Conservation (phyloP, 2,329 filamentous ascomycete species). For the Penicillium aurantiogriseum region DNA sequence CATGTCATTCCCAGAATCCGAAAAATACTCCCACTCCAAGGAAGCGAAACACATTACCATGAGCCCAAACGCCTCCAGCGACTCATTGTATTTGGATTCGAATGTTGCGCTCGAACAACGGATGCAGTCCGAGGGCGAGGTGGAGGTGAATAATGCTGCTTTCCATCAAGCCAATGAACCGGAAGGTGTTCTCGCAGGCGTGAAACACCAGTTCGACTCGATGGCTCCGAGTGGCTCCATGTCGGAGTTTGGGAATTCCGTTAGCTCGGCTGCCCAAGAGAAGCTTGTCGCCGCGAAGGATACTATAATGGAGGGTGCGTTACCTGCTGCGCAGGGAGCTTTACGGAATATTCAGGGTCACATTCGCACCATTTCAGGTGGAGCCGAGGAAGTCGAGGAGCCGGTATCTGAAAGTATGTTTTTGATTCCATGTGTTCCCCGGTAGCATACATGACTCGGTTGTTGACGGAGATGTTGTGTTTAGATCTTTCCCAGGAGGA, state of each 20-base stretch:
- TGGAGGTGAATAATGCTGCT: background rate
- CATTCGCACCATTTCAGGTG: constrained; percentile 6
- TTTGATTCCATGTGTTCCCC: background rate
- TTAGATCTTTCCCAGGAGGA: constrained; percentile 19
- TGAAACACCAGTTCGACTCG: constrained; percentile 12
- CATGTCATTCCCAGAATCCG: background rate
- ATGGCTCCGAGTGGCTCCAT: constrained; percentile 6
- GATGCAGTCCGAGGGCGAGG: background rate
- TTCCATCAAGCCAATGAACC: background rate
- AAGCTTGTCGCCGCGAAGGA: constrained; percentile 12
- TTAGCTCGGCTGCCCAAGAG: constrained; percentile 10
- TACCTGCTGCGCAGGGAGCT: constrained; percentile 14
- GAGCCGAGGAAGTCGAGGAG: background rate
- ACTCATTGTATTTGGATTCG: constrained; percentile 3
- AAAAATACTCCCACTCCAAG: background rate
- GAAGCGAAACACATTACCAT: constrained; percentile 1
- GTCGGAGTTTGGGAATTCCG: constrained; percentile 10
- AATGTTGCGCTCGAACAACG: constrained; percentile 2
- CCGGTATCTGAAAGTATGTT: constrained; percentile 6
- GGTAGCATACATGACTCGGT: too few relatives aligned
- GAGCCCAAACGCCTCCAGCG: background rate
- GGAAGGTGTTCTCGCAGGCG: constrained; percentile 1
- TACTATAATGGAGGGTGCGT: constrained; percentile 9
- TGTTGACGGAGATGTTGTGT: background rate
- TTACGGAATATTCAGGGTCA: constrained; percentile 13